Conservation (phyloP, 2,329 filamentous ascomycete species). For the Fusarium ramigenum region DNA sequence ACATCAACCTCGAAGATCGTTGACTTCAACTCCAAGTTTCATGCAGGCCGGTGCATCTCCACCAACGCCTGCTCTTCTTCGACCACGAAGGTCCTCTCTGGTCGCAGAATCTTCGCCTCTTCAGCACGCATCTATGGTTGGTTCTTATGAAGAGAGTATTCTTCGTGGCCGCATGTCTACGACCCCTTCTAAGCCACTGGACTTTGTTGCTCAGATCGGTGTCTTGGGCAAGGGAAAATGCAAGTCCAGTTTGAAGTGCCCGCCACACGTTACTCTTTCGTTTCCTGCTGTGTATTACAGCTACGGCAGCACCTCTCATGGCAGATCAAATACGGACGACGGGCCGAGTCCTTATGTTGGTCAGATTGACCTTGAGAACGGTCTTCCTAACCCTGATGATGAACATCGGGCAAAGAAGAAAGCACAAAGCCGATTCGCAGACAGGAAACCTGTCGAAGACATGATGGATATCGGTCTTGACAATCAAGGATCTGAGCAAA, state of each 20-base stretch:
- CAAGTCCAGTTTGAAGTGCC: slow-evolving; percentile 84
- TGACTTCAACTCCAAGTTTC: slow-evolving; percentile 66
- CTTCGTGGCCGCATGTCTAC: slow-evolving; percentile 96
- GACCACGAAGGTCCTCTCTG: slow-evolving; percentile 74
- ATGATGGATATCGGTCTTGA: slow-evolving; percentile 33
- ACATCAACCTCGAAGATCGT: slow-evolving; percentile 79
- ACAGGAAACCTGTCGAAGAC: slow-evolving; percentile 47
- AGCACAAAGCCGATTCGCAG: slow-evolving; percentile 55
- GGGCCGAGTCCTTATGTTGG: slow-evolving; percentile 97
- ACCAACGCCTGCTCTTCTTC: slow-evolving; percentile 60
- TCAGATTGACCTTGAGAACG: slow-evolving; percentile 88
- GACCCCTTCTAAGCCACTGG: slow-evolving; percentile 87
- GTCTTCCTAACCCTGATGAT: slow-evolving; percentile 65
- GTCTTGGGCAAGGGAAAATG: slow-evolving; percentile 91
- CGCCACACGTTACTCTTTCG: slow-evolving; percentile 86
- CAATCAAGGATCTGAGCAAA: slow-evolving; percentile 21
- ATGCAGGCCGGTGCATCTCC: slow-evolving; percentile 54
- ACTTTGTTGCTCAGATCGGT: slow-evolving; percentile 95
- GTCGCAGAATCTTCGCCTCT: slow-evolving; percentile 79
- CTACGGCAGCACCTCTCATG: slow-evolving; percentile 75
- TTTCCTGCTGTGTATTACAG: slow-evolving; percentile 98
- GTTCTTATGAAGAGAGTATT: slow-evolving; percentile 97
- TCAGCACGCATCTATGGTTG: slow-evolving; percentile 94
- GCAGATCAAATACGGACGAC: slow-evolving; percentile 74
- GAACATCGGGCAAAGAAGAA: slow-evolving; percentile 60